Evolutionary conservation across 805 yeast genomes (phyloP).

Genomic region (Candida odintsovae): DNA sequence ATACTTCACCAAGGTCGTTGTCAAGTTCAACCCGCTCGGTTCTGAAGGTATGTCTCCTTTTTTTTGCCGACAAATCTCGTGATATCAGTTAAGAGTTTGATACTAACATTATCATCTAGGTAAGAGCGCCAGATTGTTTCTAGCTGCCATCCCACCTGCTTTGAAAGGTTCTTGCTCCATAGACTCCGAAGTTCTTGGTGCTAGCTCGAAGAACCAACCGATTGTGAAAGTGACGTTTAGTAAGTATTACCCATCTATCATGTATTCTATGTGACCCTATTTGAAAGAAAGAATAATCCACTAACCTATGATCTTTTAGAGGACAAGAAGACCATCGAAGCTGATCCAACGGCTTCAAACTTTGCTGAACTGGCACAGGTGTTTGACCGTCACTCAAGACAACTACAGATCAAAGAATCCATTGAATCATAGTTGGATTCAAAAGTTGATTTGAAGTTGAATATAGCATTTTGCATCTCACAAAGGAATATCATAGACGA

Average conservation of each 20-base stretch:
- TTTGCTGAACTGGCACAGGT: constrained; percentile 58
- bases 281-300: not conserved
- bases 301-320: constrained; percentile 20
- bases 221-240: constrained; percentile 66
- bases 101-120: constrained; percentile 31
- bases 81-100: not conserved
- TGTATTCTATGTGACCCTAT: no score
- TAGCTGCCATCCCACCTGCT: constrained; percentile 75
- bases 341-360: constrained; percentile 53
- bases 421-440: constrained; percentile 31
- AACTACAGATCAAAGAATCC: constrained; percentile 68
- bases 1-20: constrained; percentile 71
- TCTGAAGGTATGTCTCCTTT: constrained; percentile 42
- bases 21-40: constrained; percentile 74
- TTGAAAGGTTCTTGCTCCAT: constrained; percentile 57
- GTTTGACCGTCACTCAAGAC: constrained; percentile 80
- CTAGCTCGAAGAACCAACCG: constrained; percentile 43
- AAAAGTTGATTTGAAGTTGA: no score
- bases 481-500: not conserved
- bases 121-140: constrained; percentile 71
- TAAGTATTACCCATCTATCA: not conserved
- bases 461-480: not conserved
- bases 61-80: not conserved
- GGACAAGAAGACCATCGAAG: constrained; percentile 66
- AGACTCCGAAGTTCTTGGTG: constrained; percentile 55